Base-by-base conservation (phyloP, 805 yeast species). In the Lipomyces spencermartinsiae region DNA sequence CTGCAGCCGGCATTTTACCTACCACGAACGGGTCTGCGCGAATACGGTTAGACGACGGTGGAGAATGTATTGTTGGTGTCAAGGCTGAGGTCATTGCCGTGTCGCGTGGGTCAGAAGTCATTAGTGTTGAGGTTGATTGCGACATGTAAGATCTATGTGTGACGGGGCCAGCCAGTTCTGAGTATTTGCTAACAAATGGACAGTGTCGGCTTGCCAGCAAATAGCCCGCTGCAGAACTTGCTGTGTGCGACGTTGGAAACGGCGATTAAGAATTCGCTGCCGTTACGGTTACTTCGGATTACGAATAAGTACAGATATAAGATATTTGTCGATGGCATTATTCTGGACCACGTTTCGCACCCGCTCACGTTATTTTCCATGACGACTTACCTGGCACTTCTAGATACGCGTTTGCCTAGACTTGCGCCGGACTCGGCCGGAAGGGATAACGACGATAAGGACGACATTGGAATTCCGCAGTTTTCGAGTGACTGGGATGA, bases 11-110 rank as follows among this genome's bases (percentile, higher is more conserved):
- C 61, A 90, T 94, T 74, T 82, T 95, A 67, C 95, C 97, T 0
- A 86, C 89, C 62, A 90, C 97, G 2, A 92, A 94, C 79, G 99
- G 99, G 14, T 93, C 98, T 1, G 90, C 98, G 0, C 85, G 97
- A 80, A 86, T 94, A 22, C 84, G 93, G 71, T 85, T 92, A 43
- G 84, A 90, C 60, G 98, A 94, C 78, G 98, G 99, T 29, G 87
- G 92, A 69, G 98, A 95, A 79, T 92, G 97, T 74, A 89, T 95
- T 43, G 94, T 92, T 4, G 95, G 98, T 75, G 85, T 94, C 59
- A 95, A 95, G 79, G 86, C 93, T 12, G 90, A 90, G 74, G 97
- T 93, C 2, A 90, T 91, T 16, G 60, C 62, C 37, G 66, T 68
- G n/a, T 25, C 29, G 19, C n/a, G 34, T 12, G 59, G 64, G n/a